A percentile compares a stretch with the other conserved stretches of the same genome.
phyloP scores from a whole-genome alignment of 495 filamentous ascomycete species.

The Letharia columbiana region DNA sequence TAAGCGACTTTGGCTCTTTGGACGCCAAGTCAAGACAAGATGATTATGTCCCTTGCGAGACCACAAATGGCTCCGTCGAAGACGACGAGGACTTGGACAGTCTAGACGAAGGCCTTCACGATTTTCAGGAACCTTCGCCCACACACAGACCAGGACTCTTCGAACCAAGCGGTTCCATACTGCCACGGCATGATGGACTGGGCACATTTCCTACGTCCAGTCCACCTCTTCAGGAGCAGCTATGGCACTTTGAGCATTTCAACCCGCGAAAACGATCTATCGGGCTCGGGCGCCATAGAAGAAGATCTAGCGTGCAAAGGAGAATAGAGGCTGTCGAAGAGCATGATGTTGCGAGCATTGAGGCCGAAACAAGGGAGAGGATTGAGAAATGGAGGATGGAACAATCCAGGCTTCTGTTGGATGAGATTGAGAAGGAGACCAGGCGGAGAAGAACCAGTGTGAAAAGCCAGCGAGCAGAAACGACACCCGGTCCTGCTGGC shows the following conservation, averaged over 20 bases:
- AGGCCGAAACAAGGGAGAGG: constrained; percentile 62
- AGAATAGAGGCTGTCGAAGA: constrained; percentile 58
- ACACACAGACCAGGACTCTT: constrained; percentile 40
- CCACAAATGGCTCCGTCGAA: constrained; percentile 46
- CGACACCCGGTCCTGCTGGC: constrained; percentile 8
- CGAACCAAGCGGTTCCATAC: constrained; percentile 51
- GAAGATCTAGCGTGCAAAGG: constrained; percentile 53
- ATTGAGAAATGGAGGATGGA: constrained; percentile 91
- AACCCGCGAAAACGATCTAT: constrained; percentile 53
- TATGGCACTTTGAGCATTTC: constrained; percentile 78
- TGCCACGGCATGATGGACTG: constrained; percentile 86
- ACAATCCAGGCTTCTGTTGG: constrained; percentile 73
- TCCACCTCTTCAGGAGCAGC: constrained; percentile 57
- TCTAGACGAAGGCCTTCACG: constrained; percentile 79
- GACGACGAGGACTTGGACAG: constrained; percentile 83
- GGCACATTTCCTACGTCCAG: constrained; percentile 64
- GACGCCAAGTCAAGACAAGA: constrained; percentile 41
- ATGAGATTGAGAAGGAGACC: constrained; percentile 83
- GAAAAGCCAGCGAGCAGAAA: constrained; percentile 26
- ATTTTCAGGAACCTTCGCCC: constrained; percentile 63
- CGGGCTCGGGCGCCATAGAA: constrained; percentile 31
- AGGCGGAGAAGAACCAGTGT: constrained; percentile 46
- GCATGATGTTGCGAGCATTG: constrained; percentile 46
- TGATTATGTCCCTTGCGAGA: constrained; percentile 43
- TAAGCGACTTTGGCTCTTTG: constrained; percentile 82